Conservation (phyloP, 352 stramenopile species). For the Globisporangium camurandrum region DNA sequence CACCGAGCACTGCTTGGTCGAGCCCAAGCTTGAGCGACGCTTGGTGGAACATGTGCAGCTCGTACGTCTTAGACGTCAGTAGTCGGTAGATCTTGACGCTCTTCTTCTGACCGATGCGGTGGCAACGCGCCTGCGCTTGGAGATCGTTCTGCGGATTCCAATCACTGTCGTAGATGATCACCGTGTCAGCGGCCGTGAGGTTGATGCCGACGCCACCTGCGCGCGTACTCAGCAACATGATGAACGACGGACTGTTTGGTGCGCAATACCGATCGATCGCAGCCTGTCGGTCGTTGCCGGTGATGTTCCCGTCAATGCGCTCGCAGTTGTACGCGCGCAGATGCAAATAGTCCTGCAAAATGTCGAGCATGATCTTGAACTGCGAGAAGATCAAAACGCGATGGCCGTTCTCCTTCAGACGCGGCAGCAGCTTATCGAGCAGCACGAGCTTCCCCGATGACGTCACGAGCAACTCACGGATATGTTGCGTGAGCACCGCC, state of each 20-base stretch:
- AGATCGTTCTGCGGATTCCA: conserved; percentile 98
- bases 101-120: conserved; percentile 92
- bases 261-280: conserved; percentile 90
- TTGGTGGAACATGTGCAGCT: conserved; percentile 92
- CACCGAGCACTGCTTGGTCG: conserved; percentile 87
- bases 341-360: conserved; percentile 97
- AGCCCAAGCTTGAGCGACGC: conserved; percentile 89
- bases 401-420: conserved; percentile 93
- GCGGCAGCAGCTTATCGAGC: conserved; percentile 97
- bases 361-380: conserved; percentile 99
- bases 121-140: conserved; percentile 87
- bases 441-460: conserved; percentile 97
- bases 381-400: conserved; percentile 99
- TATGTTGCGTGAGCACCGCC: conserved; percentile 48
- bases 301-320: conserved; percentile 98
- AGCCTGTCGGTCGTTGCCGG: conserved; percentile 92
- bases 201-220: conserved; percentile 99
- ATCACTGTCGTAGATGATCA: conserved; percentile 97
- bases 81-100: conserved; percentile 91
- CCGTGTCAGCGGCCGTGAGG: conserved; percentile 84
- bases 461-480: conserved; percentile 88
- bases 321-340: conserved; percentile 91
- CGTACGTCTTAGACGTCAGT: conserved; percentile 89
- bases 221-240: conserved; percentile 98
- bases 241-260: conserved; percentile 75